Percentiles rank a stretch among this genome's conserved stretches.
Conservation (phyloP, 345 rosid species). For the Populus deltoides region DNA sequence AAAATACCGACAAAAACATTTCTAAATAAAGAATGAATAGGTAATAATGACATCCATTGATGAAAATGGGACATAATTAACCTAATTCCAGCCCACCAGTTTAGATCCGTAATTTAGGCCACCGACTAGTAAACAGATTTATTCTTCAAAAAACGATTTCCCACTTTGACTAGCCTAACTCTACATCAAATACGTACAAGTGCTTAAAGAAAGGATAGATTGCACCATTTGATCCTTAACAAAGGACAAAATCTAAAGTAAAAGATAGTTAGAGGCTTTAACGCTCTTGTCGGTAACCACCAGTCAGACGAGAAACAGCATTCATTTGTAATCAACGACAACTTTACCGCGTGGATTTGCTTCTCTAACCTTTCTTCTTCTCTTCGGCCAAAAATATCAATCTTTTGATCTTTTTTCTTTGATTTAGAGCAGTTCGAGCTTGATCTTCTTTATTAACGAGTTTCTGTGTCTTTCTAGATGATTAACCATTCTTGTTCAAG, state of each 20-base stretch:
- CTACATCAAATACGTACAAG: background rate
- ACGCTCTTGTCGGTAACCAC: background rate
- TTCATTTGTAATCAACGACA: too few species aligned
- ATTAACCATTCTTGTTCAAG: background rate
- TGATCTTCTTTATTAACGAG: background rate
- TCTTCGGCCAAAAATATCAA: background rate
- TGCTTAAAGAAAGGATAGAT: background rate
- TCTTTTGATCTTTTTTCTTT: background rate
- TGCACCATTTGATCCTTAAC: background rate
- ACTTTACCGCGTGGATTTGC: background rate
- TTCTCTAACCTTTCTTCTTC: background rate
- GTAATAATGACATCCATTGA: background rate
- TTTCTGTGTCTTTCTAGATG: background rate
- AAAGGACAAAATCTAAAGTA: background rate
- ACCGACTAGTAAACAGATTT: background rate
- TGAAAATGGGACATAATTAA: background rate
- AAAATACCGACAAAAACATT: too few species aligned
- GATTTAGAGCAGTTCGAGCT: background rate
- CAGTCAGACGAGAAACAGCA: background rate
- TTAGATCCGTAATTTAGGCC: background rate
- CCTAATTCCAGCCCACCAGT: background rate
- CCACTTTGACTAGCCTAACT: background rate
- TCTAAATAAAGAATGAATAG: background rate
- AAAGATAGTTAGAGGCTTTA: background rate
- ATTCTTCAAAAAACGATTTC: background rate